Evolutionary conservation across 2,329 filamentous ascomycete genomes (phyloP), one percentile per base, ranked within the genome.

Genomic region (Colletotrichum sp.): DNA sequence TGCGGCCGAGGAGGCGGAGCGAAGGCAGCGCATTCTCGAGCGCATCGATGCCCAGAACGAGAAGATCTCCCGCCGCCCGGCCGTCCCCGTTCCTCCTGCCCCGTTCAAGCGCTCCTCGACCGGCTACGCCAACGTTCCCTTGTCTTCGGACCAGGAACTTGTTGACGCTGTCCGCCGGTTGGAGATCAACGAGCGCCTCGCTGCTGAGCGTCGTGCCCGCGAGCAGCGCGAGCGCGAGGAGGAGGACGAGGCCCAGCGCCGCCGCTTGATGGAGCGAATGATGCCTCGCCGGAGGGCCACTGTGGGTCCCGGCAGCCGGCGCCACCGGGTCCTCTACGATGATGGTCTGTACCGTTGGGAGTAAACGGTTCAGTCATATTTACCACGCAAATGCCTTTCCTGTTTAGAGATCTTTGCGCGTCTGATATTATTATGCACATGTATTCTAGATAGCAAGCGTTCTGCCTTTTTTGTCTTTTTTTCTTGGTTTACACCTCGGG

Each of bases 1-100:
- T 24, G 44, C 44, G 5, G 77, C 81, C 22, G 81, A 84, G 74
- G 75, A 80, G 24, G 79, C 81, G 65, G 76, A 81, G 8, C 81
- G 82, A 39, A 79, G 80, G 32, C 75, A 78, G 30, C 78, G 75
- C 36, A 78, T 84, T 4, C 80, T 80, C 34, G 77, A 79, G 10
- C 83, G 84, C 78, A 88, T 89, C 71, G 83, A 82, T 10, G 82
- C 82, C 71, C 85, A 85, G 71, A 89, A 89, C 69, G 83, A 83
- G 36, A 83, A 84, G 72, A 89, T 89, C 69, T 81, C 84, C 72
- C 82, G 79, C 75, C 85, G 87, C 12, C 80, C 82, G 22, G 76
- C 82, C 8, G 81, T 84, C 16, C 83, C 83, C 57, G 68, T 79
- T 8, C 75, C 77, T 6, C 36, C 70, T 3, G 30, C 69, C 4